Conservation (phyloP, 371 early-diverging fungal genomes). For the Rhizopus sp. region DNA sequence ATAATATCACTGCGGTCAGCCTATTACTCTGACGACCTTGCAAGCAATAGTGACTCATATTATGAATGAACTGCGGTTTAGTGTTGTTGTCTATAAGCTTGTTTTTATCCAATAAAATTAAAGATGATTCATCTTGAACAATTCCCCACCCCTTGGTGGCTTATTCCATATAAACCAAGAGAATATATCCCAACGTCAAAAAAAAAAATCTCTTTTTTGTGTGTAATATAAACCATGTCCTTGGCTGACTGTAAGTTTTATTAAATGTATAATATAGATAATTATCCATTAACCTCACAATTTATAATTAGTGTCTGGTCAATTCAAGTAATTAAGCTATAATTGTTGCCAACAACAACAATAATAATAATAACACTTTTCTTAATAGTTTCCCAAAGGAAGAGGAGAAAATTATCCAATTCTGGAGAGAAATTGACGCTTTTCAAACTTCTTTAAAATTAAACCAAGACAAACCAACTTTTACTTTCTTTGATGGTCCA, state of each 20-base stretch:
- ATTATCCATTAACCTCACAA: neutral
- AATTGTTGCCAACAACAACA: slow-evolving; percentile 6
- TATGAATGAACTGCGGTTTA: no score
- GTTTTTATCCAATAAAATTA: slow-evolving; percentile 3
- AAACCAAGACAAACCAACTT: slow-evolving; percentile 88
- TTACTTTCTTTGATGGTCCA: slow-evolving; percentile 99
- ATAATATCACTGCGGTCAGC: no score
- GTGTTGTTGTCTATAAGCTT: no score
- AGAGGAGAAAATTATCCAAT: slow-evolving; percentile 95
- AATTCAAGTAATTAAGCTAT: slow-evolving; percentile 46
- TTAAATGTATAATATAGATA: neutral
- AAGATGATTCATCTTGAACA: neutral
- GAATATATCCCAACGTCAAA: neutral
- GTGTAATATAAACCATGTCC: slow-evolving; percentile 30
- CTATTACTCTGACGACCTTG: no score
- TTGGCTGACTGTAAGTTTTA: slow-evolving; percentile 48
- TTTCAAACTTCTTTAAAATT: slow-evolving; percentile 94
- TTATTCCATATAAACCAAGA: neutral
- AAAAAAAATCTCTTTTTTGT: slow-evolving; percentile 12
- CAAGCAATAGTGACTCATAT: no score
- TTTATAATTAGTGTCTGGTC: slow-evolving; percentile 45
- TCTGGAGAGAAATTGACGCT: slow-evolving; percentile 98
- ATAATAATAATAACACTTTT: slow-evolving; percentile 1
- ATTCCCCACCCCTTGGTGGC: neutral
- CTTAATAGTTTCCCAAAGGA: slow-evolving; percentile 87